phyloP scores from a whole-genome alignment of 2,329 filamentous ascomycete species.

The Xylaria multiplex region DNA sequence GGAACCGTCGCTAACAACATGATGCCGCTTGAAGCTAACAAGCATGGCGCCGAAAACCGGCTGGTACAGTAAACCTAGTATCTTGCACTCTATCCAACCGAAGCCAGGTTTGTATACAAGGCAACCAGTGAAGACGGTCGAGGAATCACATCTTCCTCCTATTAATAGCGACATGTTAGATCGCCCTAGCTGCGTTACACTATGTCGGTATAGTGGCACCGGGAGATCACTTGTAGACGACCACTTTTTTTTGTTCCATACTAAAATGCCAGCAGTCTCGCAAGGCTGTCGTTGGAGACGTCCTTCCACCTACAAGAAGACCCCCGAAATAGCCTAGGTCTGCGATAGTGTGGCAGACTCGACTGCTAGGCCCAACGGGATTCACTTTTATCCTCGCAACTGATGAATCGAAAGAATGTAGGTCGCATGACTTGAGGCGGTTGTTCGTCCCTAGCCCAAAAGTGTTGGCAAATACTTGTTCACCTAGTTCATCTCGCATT shows the following conservation, averaged over 20 bases:
- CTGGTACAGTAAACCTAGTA: constrained; percentile 49
- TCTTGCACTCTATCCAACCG: constrained; percentile 60
- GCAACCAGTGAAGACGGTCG: constrained; percentile 60
- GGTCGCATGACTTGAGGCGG: constrained; percentile 61
- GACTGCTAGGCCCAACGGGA: constrained; percentile 52
- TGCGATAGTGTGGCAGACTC: constrained; percentile 83
- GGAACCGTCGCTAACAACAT: constrained; percentile 32
- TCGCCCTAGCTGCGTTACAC: constrained; percentile 62
- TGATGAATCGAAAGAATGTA: constrained; percentile 53
- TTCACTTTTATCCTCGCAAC: constrained; percentile 42
- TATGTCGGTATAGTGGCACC: constrained; percentile 79
- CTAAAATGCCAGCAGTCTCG: constrained; percentile 80
- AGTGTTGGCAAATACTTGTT: constrained; percentile 57
- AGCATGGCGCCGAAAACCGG: constrained; percentile 59
- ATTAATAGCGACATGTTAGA: constrained; percentile 66
- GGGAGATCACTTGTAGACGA: constrained; percentile 72
- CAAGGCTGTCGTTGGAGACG: constrained; percentile 76
- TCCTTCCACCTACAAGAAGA: constrained; percentile 79
- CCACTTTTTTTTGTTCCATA: constrained; percentile 66
- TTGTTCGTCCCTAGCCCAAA: constrained; percentile 58
- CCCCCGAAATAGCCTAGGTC: constrained; percentile 66
- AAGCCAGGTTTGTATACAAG: constrained; percentile 61
- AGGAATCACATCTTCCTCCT: constrained; percentile 68
- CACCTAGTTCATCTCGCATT: constrained; percentile 51
- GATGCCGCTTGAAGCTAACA: constrained; percentile 46